These are phyloP conservation scores for Dactylis glomerata DNA, from an alignment of 176 grass and related monocot species.

Conservation along the genomic window DNA sequence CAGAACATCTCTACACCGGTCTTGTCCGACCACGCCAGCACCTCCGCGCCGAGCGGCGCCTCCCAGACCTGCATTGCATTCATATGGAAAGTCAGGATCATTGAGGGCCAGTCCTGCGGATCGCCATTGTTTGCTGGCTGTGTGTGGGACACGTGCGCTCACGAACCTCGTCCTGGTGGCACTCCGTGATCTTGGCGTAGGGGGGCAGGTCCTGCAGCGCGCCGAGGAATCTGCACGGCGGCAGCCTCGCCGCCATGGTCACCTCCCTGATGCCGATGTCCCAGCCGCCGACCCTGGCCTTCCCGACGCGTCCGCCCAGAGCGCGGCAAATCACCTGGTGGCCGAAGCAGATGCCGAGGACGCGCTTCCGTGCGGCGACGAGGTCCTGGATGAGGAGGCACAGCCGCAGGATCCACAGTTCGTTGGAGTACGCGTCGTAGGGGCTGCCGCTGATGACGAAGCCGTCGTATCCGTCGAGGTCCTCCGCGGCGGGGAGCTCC, in stretches of 20 bases:
- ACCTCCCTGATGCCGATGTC: slow-evolving; percentile 76
- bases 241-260: slow-evolving; percentile 25
- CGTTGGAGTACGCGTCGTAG: slow-evolving; percentile 63
- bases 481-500: slow-evolving; percentile 49
- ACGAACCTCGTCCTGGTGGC: slow-evolving; percentile 79
- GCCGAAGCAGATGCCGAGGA: slow-evolving; percentile 93
- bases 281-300: slow-evolving; percentile 54
- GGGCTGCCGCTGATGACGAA: slow-evolving; percentile 95
- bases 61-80: slow-evolving; percentile 61
- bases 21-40: slow-evolving; percentile 72
- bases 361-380: slow-evolving; percentile 43
- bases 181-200: slow-evolving; percentile 59
- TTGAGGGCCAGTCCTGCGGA: not conserved
- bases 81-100: not conserved
- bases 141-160: not conserved
- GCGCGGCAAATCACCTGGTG: slow-evolving; percentile 92
- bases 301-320: slow-evolving; percentile 57
- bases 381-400: slow-evolving; percentile 58
- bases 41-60: slow-evolving; percentile 59
- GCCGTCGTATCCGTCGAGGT: slow-evolving; percentile 48
- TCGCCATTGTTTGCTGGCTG: not conserved
- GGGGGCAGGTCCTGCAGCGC: slow-evolving; percentile 27
- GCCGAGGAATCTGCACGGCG: slow-evolving; percentile 36
- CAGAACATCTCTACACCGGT: slow-evolving; percentile 78
- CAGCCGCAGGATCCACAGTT: slow-evolving; percentile 64